Evolutionary conservation across 1,139 yeast species (phyloP), one percentile per base, ranked within the genome.

Genomic region (Candida tropicalis): DNA sequence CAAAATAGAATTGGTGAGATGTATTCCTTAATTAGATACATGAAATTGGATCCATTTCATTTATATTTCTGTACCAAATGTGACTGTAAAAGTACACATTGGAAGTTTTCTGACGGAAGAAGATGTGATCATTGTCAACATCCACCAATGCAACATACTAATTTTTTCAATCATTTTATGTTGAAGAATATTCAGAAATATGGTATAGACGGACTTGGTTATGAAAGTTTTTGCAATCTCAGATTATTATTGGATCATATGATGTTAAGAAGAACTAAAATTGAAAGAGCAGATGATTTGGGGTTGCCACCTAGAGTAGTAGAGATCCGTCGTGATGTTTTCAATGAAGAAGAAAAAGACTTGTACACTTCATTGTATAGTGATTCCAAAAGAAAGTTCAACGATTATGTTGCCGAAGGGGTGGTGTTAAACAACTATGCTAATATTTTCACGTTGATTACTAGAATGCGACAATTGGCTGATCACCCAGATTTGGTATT

Each of bases 401-500:
- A 89, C 47, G 85, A 81, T 40, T 91, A 81, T 61, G 98, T 93
- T 36, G 95, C 95, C 20, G 93, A 88, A 59, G 99, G 99, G 63
- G 97, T 93, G 23, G 96, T 90, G 35, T 73, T 90, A 46, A 91
- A 91, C 63, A 93, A 95, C 62, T 93, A 95, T 66, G 99, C 99
- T 34, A 93, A 93, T 57, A 91, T 93, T 57, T 95, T 93, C 68
- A 91, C 98, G 0, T 75, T 95, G 46, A 91, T 93, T 55, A 95
- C 99, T 0, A 74, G 99, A 57, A 93, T 93, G 99, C 80, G 99
- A 58, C 99, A 93, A 64, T 73, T 93, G 56, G 98, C 99, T 0
- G 99, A 95, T 62, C 99, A 93, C 63, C 99, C 99, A 0, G 99
- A 95, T 66, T 71, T 95, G 51, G 97, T 93, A 0, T 70, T 93